A percentile compares a stretch with the other conserved stretches of the same genome.
Conservation (phyloP, 2,329 filamentous ascomycete species). For the Mariannaea elegans region DNA sequence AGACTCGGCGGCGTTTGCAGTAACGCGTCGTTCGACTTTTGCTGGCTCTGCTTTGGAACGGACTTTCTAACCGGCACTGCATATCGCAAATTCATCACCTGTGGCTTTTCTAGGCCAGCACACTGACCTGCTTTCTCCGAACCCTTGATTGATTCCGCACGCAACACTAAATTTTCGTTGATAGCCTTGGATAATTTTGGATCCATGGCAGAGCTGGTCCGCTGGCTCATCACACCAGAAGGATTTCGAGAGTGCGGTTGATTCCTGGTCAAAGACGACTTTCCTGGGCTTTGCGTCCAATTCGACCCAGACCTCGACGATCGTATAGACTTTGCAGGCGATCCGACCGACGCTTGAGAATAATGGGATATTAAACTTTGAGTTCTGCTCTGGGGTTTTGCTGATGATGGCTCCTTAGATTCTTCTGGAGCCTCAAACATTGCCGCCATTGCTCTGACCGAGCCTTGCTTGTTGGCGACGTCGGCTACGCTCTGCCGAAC, state of each 20-base stretch:
- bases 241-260: neutral
- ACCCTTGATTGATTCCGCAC: conserved; percentile 26
- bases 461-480: conserved; percentile 39
- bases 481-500: conserved; percentile 29
- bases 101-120: neutral
- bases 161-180: conserved; percentile 30
- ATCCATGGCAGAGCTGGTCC: neutral
- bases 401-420: conserved; percentile 13
- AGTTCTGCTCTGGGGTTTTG: conserved; percentile 25
- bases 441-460: conserved; percentile 61
- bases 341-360: conserved; percentile 18
- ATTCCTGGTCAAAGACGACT: conserved; percentile 17
- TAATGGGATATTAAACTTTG: conserved; percentile 33
- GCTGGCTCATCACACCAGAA: neutral
- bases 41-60: neutral
- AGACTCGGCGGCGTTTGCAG: conserved; percentile 41
- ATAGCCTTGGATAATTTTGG: conserved; percentile 25
- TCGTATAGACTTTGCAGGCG: conserved; percentile 13
- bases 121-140: neutral
- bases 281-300: conserved; percentile 8
- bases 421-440: conserved; percentile 54
- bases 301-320: conserved; percentile 25
- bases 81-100: conserved; percentile 14
- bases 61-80: conserved; percentile 19
- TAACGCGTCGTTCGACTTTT: conserved; percentile 9